Percentiles rank a stretch among this genome's conserved stretches.
phyloP scores from a whole-genome alignment of 805 yeast species.

The Citeromyces matritensis region DNA sequence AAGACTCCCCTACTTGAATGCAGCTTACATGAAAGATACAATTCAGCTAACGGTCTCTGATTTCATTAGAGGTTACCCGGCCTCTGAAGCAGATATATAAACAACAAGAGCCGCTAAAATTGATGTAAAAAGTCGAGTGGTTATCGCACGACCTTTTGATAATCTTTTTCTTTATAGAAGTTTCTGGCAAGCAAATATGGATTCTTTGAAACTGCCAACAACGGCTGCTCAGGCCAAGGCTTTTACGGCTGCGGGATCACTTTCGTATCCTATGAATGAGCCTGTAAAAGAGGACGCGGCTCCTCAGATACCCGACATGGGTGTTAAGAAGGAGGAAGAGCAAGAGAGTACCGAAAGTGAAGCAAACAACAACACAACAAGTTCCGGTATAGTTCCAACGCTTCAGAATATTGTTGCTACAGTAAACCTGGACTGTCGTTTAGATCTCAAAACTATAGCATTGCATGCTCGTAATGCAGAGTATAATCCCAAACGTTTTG shows the following conservation, averaged over 20 bases:
- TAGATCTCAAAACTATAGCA: constrained; percentile 94
- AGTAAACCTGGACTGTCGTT: constrained; percentile 88
- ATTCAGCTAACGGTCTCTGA: too few relatives aligned
- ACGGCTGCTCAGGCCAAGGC: constrained; percentile 67
- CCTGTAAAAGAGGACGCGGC: constrained; percentile 5
- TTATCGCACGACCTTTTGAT: too few relatives aligned
- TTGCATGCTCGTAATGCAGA: constrained; percentile 98
- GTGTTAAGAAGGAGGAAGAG: constrained; percentile 8
- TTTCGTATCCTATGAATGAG: constrained; percentile 43
- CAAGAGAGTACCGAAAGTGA: constrained; percentile 11
- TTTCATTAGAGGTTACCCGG: too few relatives aligned
- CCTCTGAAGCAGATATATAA: too few relatives aligned
- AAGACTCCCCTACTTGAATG: too few relatives aligned
- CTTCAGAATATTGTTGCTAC: constrained; percentile 94
- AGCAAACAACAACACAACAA: constrained; percentile 50
- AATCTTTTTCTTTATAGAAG: too few relatives aligned
- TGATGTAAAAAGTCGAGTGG: too few relatives aligned
- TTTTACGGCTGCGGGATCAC: constrained; percentile 51
- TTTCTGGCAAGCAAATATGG: constrained; percentile 24
- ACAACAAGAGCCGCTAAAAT: too few relatives aligned
- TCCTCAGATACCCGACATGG: constrained; percentile 5
- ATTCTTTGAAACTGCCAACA: constrained; percentile 60
- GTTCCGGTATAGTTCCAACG: constrained; percentile 95
- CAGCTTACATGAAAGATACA: too few relatives aligned
- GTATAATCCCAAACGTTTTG: constrained; percentile 96